Evolutionary conservation across 768 basidiomycete genomes (phyloP).

Genomic region (Mycena capillaripes): DNA sequence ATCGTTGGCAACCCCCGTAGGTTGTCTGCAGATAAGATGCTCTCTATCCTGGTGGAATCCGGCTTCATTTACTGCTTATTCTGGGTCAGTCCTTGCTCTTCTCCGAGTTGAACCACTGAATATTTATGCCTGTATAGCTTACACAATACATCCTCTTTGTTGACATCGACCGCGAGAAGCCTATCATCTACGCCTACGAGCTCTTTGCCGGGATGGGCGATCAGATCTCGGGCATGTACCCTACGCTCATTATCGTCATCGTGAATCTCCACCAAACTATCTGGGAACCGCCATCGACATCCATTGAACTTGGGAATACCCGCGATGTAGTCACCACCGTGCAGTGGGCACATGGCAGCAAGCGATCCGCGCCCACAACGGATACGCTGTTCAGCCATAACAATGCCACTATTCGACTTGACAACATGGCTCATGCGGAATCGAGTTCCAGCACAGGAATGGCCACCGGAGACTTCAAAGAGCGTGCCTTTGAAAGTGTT

Average conservation of each 20-base stretch:
- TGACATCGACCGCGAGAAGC: not conserved
- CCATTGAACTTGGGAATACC: not conserved
- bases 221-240: constrained; percentile 32
- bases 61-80: constrained; percentile 7
- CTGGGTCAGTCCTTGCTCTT: not conserved
- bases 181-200: not conserved
- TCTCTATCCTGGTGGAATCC: constrained; percentile 1
- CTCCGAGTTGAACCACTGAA: too few species aligned
- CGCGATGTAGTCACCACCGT: not conserved
- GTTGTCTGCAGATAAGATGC: not conserved
- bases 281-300: constrained; percentile 8
- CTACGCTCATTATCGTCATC: constrained; percentile 34
- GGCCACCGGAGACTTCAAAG: too few species aligned
- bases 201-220: constrained; percentile 18
- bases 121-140: not conserved
- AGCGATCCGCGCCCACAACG: not conserved
- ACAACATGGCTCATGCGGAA: too few species aligned
- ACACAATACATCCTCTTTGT: constrained; percentile 17
- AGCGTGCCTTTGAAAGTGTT: too few species aligned
- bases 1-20: not conserved
- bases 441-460: not conserved
- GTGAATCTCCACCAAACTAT: constrained; percentile 31
- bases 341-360: not conserved
- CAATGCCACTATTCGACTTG: not conserved
- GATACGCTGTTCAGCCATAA: not conserved